Conservation (phyloP, 2,329 filamentous ascomycete species). For the Aspergillus floridensis region DNA sequence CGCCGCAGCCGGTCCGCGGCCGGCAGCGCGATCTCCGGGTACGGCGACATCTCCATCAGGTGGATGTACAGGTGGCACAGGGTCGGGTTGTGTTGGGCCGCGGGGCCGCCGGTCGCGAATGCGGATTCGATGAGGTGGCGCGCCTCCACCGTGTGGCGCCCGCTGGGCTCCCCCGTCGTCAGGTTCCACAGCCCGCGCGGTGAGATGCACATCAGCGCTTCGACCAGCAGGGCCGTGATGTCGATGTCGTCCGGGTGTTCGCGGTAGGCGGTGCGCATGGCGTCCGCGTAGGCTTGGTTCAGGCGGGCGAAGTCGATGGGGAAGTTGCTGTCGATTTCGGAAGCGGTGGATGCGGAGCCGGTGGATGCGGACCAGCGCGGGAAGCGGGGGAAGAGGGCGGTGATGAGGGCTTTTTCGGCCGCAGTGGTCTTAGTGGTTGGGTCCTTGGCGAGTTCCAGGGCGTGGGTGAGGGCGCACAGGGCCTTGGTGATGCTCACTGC, state of each 20-base stretch:
- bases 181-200: conserved; percentile 64
- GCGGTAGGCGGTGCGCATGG: conserved; percentile 55
- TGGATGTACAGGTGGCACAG: conserved; percentile 73
- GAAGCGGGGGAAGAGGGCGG: conserved; percentile 60
- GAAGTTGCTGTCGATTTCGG: conserved; percentile 28
- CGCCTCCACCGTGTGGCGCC: conserved; percentile 45
- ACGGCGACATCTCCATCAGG: conserved; percentile 70
- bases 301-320: conserved; percentile 50
- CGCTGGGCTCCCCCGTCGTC: conserved; percentile 52
- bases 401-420: conserved; percentile 6
- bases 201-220: conserved; percentile 63
- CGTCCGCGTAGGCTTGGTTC: conserved; percentile 59
- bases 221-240: conserved; percentile 60
- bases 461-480: conserved; percentile 35
- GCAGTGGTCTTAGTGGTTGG: not conserved
- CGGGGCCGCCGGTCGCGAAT: conserved; percentile 41
- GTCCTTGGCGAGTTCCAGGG: not conserved
- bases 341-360: no score
- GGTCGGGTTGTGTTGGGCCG: conserved; percentile 60
- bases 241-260: conserved; percentile 57
- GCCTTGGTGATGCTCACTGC: conserved; percentile 46
- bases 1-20: conserved; percentile 61
- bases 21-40: conserved; percentile 60
- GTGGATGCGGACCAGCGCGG: conserved; percentile 39
- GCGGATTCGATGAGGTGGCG: conserved; percentile 59